Percentiles rank a stretch among this genome's conserved stretches.
Evolutionary conservation across 2,329 filamentous ascomycete genomes (phyloP).

Genomic region (Hypoxylon sp.): DNA sequence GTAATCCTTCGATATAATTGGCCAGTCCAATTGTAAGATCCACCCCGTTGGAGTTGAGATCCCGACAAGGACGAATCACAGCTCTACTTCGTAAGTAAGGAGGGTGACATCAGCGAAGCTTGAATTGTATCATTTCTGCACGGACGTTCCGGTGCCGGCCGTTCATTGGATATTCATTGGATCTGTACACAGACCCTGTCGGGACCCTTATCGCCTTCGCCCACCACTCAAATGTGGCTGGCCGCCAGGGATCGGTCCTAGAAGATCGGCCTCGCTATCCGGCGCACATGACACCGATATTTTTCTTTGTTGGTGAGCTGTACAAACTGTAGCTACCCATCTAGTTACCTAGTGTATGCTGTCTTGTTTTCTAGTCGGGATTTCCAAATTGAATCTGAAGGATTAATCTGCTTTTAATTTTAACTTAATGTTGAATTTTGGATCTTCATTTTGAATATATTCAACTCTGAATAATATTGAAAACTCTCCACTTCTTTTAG

Average conservation of each 20-base stretch:
- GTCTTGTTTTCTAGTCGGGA: neutral
- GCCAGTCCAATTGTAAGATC: slow-evolving; percentile 3
- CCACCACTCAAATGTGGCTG: slow-evolving; percentile 13
- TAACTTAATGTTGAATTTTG: neutral
- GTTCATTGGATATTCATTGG: slow-evolving; percentile 33
- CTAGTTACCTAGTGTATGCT: neutral
- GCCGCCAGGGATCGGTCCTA: slow-evolving; percentile 35
- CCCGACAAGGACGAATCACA: slow-evolving; percentile 19
- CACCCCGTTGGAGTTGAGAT: slow-evolving; percentile 16
- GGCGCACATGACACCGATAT: slow-evolving; percentile 29
- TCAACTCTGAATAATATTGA: neutral
- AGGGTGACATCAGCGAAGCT: slow-evolving; percentile 18
- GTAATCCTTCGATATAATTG: slow-evolving; percentile 14
- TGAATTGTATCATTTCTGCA: slow-evolving; percentile 26
- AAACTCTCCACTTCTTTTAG: neutral
- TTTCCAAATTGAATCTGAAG: slow-evolving; percentile 3
- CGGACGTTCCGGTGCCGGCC: slow-evolving; percentile 14
- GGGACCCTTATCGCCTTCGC: slow-evolving; percentile 23
- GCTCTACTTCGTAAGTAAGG: slow-evolving; percentile 10
- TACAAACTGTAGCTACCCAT: slow-evolving; percentile 1
- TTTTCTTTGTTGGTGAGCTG: slow-evolving; percentile 29
- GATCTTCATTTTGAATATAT: neutral
- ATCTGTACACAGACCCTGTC: slow-evolving; percentile 6
- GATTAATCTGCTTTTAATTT: slow-evolving; percentile 2
- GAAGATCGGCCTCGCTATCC: slow-evolving; percentile 32